A percentile compares a stretch with the other conserved stretches of the same genome.
Conservation (phyloP, 2,329 filamentous ascomycete species). For the Alternaria angustiovoidea region DNA sequence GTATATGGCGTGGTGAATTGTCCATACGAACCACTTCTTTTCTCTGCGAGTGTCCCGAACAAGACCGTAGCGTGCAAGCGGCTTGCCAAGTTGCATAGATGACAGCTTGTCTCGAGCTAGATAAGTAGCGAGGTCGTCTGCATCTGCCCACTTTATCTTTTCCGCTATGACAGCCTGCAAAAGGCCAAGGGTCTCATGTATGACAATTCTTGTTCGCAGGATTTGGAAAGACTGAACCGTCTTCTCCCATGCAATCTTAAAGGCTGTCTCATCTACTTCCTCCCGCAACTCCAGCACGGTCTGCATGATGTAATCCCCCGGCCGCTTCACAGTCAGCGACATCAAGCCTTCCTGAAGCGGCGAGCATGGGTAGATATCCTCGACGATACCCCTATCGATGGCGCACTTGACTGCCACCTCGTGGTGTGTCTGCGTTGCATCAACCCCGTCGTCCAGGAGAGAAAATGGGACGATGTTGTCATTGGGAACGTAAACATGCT, state of each 20-base stretch:
- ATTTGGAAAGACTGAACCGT: background rate
- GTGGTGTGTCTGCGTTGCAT: background rate
- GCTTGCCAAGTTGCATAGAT: conserved; percentile 10
- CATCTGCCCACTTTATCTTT: conserved; percentile 11
- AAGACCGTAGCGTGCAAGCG: conserved; percentile 24
- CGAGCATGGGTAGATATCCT: conserved; percentile 60
- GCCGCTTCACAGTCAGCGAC: conserved; percentile 61
- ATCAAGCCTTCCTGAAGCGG: conserved; percentile 65
- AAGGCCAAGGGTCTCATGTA: background rate
- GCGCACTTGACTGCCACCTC: background rate
- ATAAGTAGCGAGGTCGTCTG: conserved; percentile 11
- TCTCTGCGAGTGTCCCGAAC: background rate
- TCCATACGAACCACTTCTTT: conserved; percentile 40
- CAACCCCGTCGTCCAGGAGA: background rate
- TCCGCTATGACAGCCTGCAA: conserved; percentile 26
- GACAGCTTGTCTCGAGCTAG: background rate
- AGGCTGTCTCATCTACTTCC: background rate
- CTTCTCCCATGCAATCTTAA: conserved; percentile 10
- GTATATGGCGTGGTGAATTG: conserved; percentile 49
- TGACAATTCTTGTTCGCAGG: conserved; percentile 15
- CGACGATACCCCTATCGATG: background rate
- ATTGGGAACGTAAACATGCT: background rate
- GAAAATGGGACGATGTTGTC: background rate
- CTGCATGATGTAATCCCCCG: conserved; percentile 55
- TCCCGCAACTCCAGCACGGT: conserved; percentile 47